Base-by-base conservation (phyloP, 106 monocot genomes). In the Dactylorhiza incarnata region DNA sequence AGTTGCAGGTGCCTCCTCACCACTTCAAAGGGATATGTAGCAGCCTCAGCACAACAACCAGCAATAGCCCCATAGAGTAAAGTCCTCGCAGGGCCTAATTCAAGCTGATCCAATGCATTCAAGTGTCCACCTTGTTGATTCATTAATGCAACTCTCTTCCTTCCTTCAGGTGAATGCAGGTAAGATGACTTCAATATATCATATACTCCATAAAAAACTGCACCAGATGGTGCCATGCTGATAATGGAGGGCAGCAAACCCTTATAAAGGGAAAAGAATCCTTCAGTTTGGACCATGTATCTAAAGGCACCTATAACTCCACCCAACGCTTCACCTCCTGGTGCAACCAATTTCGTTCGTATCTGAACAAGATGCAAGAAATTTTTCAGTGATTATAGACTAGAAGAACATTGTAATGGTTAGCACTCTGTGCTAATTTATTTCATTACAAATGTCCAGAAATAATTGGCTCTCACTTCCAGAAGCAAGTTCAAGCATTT, bases 161-260 rank as follows among this genome's bases (percentile, higher is more conserved):
- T 88, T 63, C 94, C 94, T 72, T 91, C 85, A 0, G 99, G 94
- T 46, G 91, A 91, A 73, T 89, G 94, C 59, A 97, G 82, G 77
- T 97, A 97, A 48, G 86, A 71, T 44, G 88, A 75, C 79, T 99
- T 99, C 45, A 99, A 77, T 74, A 94, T 94, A 73, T 99, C 99
- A 79, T 99, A 99, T 43, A 99, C 89, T 68, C 94, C 99, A 76
- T 99, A 99, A 77, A 99, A 99, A 71, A 99, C 93, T 43, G 99
- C 99, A 71, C 91, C 89, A 56, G 99, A 94, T 49, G 99, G 99
- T 16, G 94, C 99, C 99, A 99, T 99, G 79, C 94, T 94, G 29
- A 99, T 87, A 68, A 99, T 85, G 48, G 99, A 91, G 50, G 99
- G 99, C 20, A 89, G 54, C 53, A 99, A 82, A 17, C 99, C 99